These are phyloP conservation scores for Boletus tylopilopsis DNA, from an alignment of 768 basidiomycete species.

Conservation along the genomic window DNA sequence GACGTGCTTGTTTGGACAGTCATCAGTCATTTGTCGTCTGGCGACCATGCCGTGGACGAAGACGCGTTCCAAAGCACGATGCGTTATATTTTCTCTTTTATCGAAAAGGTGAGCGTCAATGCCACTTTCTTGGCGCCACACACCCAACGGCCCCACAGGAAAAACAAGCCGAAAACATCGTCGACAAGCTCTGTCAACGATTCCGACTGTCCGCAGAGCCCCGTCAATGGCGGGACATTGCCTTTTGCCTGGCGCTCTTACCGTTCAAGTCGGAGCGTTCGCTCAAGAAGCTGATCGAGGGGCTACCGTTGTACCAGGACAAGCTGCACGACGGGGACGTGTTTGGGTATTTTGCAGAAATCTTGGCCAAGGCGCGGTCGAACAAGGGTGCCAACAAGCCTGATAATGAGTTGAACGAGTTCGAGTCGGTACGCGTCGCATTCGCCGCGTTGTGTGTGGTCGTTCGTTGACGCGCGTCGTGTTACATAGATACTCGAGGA, in stretches of 20 bases:
- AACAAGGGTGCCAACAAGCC: constrained; percentile 93
- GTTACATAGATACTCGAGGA: constrained; percentile 73
- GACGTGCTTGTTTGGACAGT: constrained; percentile 42
- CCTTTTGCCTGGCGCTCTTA: constrained; percentile 88
- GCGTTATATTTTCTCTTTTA: constrained; percentile 92
- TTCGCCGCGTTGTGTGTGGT: background rate
- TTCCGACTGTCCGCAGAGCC: constrained; percentile 86
- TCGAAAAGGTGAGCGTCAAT: constrained; percentile 81
- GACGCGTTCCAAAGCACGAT: constrained; percentile 89
- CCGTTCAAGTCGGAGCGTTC: constrained; percentile 98
- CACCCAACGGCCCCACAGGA: constrained; percentile 50
- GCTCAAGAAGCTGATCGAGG: constrained; percentile 94
- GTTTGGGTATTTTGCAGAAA: constrained; percentile 80
- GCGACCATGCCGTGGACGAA: constrained; percentile 89
- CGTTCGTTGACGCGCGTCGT: background rate
- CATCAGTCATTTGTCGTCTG: constrained; percentile 91
- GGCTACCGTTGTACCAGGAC: constrained; percentile 88
- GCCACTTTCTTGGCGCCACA: background rate
- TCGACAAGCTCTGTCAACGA: constrained; percentile 96
- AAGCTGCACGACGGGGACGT: constrained; percentile 89
- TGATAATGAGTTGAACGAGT: constrained; percentile 91
- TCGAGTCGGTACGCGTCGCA: constrained; percentile 61
- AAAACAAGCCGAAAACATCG: constrained; percentile 96
- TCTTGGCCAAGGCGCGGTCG: constrained; percentile 84
- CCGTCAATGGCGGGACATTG: constrained; percentile 96